These are phyloP conservation scores for Monascus ruber DNA, from an alignment of 2,329 filamentous ascomycete genomes.

Conservation along the genomic window DNA sequence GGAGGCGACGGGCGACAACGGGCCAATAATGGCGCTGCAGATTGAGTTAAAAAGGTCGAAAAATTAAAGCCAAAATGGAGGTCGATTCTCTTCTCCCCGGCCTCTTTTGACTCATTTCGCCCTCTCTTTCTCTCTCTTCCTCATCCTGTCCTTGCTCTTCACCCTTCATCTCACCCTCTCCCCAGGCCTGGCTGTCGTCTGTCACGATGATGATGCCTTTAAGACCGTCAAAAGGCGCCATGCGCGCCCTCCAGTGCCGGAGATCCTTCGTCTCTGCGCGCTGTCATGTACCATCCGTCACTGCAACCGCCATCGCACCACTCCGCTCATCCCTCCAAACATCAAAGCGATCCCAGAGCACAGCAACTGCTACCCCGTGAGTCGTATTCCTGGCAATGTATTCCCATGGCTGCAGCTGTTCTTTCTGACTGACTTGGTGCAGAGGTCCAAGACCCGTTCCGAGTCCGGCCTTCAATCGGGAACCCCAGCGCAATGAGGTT, in stretches of 20 bases:
- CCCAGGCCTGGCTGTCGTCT: slow-evolving; percentile 24
- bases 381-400: slow-evolving; percentile 17
- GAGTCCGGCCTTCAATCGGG: slow-evolving; percentile 49
- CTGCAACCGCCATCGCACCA: slow-evolving; percentile 33
- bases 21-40: neutral
- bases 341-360: slow-evolving; percentile 36
- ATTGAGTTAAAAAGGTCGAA: neutral
- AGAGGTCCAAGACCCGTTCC: slow-evolving; percentile 50
- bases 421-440: slow-evolving; percentile 10
- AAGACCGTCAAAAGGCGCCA: slow-evolving; percentile 37
- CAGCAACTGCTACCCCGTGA: slow-evolving; percentile 43
- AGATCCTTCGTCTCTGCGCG: slow-evolving; percentile 26
- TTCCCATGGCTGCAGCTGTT: neutral
- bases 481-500: slow-evolving; percentile 48
- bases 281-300: slow-evolving; percentile 34
- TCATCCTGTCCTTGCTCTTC: slow-evolving; percentile 4
- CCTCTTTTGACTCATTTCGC: slow-evolving; percentile 7
- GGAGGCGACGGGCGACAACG: neutral
- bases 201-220: slow-evolving; percentile 38
- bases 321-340: slow-evolving; percentile 30
- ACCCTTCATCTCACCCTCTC: slow-evolving; percentile 5
- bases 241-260: slow-evolving; percentile 36
- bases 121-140: slow-evolving; percentile 15
- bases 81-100: neutral
- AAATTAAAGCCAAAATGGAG: neutral